Evolutionary conservation across 331 rosid species (phyloP), one percentile per base, ranked within the genome.

Genomic region (Rhamnella rubrinervis): DNA sequence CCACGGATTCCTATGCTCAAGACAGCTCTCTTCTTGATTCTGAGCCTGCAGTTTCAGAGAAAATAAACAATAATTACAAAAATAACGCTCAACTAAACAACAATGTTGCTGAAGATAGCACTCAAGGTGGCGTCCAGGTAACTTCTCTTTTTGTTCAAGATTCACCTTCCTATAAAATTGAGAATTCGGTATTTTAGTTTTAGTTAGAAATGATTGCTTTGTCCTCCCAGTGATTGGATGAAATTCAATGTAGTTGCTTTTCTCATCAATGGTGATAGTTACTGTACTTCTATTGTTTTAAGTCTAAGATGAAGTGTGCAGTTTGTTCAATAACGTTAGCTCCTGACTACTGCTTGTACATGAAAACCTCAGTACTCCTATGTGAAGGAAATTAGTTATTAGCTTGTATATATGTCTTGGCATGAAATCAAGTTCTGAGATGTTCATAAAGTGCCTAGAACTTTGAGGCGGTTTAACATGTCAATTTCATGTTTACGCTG

Each of bases 61-160:
- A 77, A 63, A 53, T 63, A 56, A 81, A 69, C 70, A 70, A 61
- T 51, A 85, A 61, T 79, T 70, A 87, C 66, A 91, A 78, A 84
- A 90, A 64, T 56, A 73, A 65, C 64, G 79, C 69, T 65, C 90
- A 81, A 81, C 3, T 31, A 56, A 83, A 69, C 71, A 70, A 61
- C 55, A 84, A 64, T 65, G 83, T 80, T 71, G 88, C 66, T 35
- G 92, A 78, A 84, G 88, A 64, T 56, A 73, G 63, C 64, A 80
- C 69, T 65, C 90, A 81, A 81, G 83, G 51, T 19, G 85, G 70
- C 59, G 66, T 55, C 15, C 89, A 74, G 92, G 96, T 90, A 74
- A 38, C 67, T 37, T 58, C 64, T 61, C 47, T 73, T 65, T 73
- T 31, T n/a, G 10, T 44, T 75, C 11, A 63, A 58, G 46, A 4